phyloP scores from a whole-genome alignment of 2,329 filamentous ascomycete species.

The Penicillium sp. region DNA sequence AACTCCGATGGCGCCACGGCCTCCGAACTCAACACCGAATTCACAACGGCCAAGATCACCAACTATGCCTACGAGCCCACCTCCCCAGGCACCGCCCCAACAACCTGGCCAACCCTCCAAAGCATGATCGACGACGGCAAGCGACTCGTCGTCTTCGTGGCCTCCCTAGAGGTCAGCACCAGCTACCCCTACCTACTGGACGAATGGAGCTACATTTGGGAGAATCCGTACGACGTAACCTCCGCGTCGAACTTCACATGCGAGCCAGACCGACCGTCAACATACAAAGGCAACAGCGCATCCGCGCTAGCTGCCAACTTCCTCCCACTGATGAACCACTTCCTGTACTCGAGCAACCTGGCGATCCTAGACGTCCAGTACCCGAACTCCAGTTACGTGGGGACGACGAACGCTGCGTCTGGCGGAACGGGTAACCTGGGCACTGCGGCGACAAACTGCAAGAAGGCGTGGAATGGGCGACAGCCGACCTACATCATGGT shows the following conservation, averaged over 20 bases:
- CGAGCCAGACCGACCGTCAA: constrained; percentile 62
- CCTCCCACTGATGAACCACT: constrained; percentile 77
- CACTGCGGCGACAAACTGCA: constrained; percentile 51
- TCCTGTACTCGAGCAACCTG: constrained; percentile 57
- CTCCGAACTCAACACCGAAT: constrained; percentile 54
- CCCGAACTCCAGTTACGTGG: constrained; percentile 60
- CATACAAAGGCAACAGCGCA: constrained; percentile 46
- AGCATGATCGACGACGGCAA: constrained; percentile 63
- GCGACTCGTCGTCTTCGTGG: constrained; percentile 68
- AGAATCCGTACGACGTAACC: constrained; percentile 67
- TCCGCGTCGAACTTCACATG: constrained; percentile 67
- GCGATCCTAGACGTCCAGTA: constrained; percentile 55
- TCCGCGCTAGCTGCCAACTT: constrained; percentile 56
- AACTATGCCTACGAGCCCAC: constrained; percentile 60
- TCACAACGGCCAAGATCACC: constrained; percentile 58
- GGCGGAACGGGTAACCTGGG: constrained; percentile 55
- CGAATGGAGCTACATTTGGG: constrained; percentile 58
- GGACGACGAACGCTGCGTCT: constrained; percentile 63
- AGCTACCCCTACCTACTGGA: constrained; percentile 45
- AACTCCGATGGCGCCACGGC: constrained; percentile 63
- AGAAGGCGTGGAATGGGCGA: constrained; percentile 54
- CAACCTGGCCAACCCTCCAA: constrained; percentile 69
- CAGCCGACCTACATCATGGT: constrained; percentile 72
- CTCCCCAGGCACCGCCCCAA: constrained; percentile 41
- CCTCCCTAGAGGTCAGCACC: constrained; percentile 43